These are phyloP conservation scores for Fusarium domesticum DNA, from an alignment of 2,329 filamentous ascomycete genomes.

Conservation along the genomic window DNA sequence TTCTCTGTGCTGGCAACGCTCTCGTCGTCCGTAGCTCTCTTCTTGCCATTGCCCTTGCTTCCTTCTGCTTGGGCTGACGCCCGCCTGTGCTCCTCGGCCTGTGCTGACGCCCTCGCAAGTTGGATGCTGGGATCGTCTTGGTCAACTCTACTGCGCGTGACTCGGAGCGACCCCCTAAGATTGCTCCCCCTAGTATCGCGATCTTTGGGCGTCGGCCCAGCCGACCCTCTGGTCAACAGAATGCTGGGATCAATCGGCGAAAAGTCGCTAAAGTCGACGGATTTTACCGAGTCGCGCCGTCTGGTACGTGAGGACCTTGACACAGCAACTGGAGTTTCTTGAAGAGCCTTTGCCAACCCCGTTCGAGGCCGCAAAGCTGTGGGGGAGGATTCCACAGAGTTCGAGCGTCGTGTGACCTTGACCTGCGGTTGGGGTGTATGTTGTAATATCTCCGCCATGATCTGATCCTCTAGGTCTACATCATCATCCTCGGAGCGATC, in stretches of 20 bases:
- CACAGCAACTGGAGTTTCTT: conserved; percentile 20
- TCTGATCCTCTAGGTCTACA: conserved; percentile 27
- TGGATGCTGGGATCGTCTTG: conserved; percentile 25
- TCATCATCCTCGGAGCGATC: conserved; percentile 20
- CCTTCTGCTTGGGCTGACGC: conserved; percentile 15
- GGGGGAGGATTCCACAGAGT: conserved; percentile 12
- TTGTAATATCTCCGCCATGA: conserved; percentile 31
- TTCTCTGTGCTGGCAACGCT: conserved; percentile 13
- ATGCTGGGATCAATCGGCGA: conserved; percentile 31
- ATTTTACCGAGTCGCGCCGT: conserved; percentile 24
- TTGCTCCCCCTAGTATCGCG: conserved; percentile 17
- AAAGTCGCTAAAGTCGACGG: conserved; percentile 22
- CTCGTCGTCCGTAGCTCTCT: conserved; percentile 15
- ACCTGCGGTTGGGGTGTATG: conserved; percentile 21
- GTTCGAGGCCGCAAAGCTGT: conserved; percentile 7
- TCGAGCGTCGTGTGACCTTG: conserved; percentile 2
- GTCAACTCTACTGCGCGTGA: conserved; percentile 29
- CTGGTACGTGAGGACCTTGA: conserved; percentile 33
- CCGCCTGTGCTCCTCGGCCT: conserved; percentile 12
- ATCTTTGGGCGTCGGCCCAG: conserved; percentile 9
- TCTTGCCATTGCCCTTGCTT: conserved; percentile 20
- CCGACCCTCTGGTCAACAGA: conserved; percentile 26
- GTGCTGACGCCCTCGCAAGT: conserved; percentile 19
- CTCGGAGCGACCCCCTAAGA: conserved; percentile 21
- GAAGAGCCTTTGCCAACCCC: conserved; percentile 8